Evolutionary conservation across 495 filamentous ascomycete species (phyloP).

Genomic region (Chaetomium fimeti): DNA sequence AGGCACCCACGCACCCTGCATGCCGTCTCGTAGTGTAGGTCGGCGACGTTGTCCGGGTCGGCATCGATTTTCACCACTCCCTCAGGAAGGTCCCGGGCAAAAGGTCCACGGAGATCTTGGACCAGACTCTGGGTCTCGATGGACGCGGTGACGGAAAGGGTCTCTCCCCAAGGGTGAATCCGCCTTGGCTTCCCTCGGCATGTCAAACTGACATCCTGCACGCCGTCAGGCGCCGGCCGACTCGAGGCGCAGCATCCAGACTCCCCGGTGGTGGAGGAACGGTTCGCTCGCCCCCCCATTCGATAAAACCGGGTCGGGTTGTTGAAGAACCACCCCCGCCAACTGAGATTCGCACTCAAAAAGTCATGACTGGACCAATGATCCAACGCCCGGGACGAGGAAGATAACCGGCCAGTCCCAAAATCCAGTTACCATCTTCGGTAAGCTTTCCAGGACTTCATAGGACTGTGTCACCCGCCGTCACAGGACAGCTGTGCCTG

Average conservation of each 20-base stretch:
- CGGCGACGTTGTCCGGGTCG: background rate
- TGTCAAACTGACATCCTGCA: background rate
- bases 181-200: background rate
- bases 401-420: too few species aligned
- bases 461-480: background rate
- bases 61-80: too few species aligned
- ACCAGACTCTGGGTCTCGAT: background rate
- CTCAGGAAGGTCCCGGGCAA: background rate
- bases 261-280: too few species aligned
- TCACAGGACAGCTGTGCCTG: background rate
- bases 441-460: background rate
- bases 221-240: background rate
- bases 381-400: too few species aligned
- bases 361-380: background rate
- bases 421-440: background rate
- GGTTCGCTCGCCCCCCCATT: too few species aligned
- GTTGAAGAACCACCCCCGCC: too few species aligned
- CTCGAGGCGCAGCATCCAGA: background rate
- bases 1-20: constrained; percentile 1
- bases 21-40: background rate
- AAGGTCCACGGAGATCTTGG: constrained; percentile 1
- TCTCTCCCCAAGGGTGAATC: background rate
- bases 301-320: too few species aligned
- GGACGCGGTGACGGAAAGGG: background rate
- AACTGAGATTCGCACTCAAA: too few species aligned